phyloP scores from a whole-genome alignment of 805 yeast species.

The Saccharomyces cerevisiae region DNA sequence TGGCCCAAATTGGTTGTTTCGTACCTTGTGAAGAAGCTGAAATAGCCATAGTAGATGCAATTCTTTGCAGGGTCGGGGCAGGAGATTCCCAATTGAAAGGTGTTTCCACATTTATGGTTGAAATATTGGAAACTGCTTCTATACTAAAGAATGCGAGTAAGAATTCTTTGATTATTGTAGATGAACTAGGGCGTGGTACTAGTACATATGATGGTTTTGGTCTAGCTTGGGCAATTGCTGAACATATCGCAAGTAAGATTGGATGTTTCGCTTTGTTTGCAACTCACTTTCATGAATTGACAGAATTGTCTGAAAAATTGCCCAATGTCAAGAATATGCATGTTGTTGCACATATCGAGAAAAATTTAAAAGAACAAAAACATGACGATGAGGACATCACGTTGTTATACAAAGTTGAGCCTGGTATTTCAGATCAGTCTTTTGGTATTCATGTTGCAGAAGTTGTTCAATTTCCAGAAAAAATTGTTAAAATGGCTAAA shows the following conservation, averaged over 20 bases:
- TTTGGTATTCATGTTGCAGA: constrained; percentile 98
- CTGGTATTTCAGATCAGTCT: constrained; percentile 91
- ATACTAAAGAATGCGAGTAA: constrained; percentile 78
- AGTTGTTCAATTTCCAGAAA: constrained; percentile 83
- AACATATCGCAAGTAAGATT: constrained; percentile 63
- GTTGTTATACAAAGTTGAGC: constrained; percentile 84
- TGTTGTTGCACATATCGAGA: constrained; percentile 84
- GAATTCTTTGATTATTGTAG: constrained; percentile 83
- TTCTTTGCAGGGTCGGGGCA: constrained; percentile 95
- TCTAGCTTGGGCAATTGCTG: constrained; percentile 92
- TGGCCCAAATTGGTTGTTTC: constrained; percentile 87
- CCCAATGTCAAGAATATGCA: constrained; percentile 71
- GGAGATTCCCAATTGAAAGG: constrained; percentile 97
- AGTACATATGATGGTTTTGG: constrained; percentile 96
- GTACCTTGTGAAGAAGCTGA: constrained; percentile 77
- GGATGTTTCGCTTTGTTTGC: constrained; percentile 85
- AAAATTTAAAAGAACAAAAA: constrained; percentile 24
- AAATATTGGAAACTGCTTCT: constrained; percentile 93
- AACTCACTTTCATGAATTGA: constrained; percentile 94
- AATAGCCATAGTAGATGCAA: constrained; percentile 78
- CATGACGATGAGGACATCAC: constrained; percentile 60
- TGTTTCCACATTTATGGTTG: constrained; percentile 94
- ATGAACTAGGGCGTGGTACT: constrained; percentile 80
- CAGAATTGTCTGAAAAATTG: constrained; percentile 60
- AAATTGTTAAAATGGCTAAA: constrained; percentile 90